phyloP scores from a whole-genome alignment of 495 filamentous ascomycete species.

The Achaetomiella virescens region DNA sequence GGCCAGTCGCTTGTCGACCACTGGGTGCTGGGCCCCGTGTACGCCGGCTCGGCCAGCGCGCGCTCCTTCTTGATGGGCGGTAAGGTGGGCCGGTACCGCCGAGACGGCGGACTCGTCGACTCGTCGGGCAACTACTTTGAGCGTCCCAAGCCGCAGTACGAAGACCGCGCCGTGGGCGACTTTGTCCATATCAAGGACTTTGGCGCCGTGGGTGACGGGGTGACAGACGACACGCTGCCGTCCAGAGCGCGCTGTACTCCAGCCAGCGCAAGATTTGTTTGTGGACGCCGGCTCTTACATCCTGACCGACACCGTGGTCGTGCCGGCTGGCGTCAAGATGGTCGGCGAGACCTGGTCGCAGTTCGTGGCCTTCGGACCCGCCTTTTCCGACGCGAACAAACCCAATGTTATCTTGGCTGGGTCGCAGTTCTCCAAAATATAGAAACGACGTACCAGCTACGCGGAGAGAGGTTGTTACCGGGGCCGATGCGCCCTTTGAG shows the following conservation, averaged over 20 bases:
- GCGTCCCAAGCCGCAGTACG: constrained; percentile 57
- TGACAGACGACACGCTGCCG: constrained; percentile 58
- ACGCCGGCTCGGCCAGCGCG: constrained; percentile 47
- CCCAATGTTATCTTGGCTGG: constrained; percentile 63
- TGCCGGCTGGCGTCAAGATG: constrained; percentile 44
- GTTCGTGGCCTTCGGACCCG: constrained; percentile 34
- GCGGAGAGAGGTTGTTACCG: too few relatives aligned
- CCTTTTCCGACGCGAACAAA: constrained; percentile 45
- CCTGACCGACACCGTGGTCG: constrained; percentile 32
- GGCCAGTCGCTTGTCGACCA: constrained; percentile 1
- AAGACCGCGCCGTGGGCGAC: constrained; percentile 27
- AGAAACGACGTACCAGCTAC: too few relatives aligned
- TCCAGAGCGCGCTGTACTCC: constrained; percentile 54
- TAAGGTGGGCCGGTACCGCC: constrained; percentile 43
- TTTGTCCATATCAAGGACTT: constrained; percentile 10
- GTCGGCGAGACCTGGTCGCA: constrained; percentile 47
- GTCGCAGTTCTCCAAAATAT: too few relatives aligned
- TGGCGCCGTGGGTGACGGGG: constrained; percentile 70
- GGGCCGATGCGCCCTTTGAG: too few relatives aligned
- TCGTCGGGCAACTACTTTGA: constrained; percentile 50
- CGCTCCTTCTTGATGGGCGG: constrained; percentile 52
- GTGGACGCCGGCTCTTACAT: constrained; percentile 31
- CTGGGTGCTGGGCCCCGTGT: constrained; percentile 2
- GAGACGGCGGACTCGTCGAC: constrained; percentile 16
- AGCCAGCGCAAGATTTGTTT: constrained; percentile 31